phyloP scores from a whole-genome alignment of 2,329 filamentous ascomycete species.

The Fusarium foetens region DNA sequence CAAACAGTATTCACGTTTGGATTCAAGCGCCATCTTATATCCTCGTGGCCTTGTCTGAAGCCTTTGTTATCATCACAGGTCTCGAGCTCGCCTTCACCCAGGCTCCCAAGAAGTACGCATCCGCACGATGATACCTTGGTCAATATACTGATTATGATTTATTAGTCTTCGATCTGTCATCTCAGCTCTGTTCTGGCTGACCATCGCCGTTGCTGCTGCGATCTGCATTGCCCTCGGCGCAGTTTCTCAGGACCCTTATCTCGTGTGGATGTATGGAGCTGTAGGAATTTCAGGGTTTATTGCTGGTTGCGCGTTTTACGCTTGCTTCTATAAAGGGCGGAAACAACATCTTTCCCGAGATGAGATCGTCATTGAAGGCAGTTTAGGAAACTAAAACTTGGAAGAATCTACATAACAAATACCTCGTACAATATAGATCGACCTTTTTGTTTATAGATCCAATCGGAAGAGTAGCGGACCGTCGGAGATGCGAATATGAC shows the following conservation, averaged over 20 bases:
- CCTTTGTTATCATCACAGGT: conserved; percentile 1
- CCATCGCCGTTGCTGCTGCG: neutral
- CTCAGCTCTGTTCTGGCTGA: conserved; percentile 8
- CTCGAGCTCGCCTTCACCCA: conserved; percentile 5
- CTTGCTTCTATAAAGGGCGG: neutral
- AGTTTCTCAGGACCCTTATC: neutral
- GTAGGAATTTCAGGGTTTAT: neutral
- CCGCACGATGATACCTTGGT: no score
- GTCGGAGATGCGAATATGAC: no score
- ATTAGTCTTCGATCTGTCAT: neutral
- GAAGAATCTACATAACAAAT: neutral
- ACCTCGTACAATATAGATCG: no score
- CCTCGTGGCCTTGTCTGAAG: neutral
- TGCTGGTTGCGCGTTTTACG: neutral
- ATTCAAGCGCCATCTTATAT: neutral
- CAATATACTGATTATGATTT: neutral
- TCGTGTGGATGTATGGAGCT: conserved; percentile 9
- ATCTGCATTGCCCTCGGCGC: neutral
- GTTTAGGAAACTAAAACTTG: neutral
- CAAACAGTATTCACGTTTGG: conserved; percentile 6
- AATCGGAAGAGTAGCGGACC: no score
- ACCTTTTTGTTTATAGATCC: accelerated
- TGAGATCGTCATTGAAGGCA: neutral
- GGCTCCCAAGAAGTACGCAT: neutral
- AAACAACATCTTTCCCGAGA: neutral